Evolutionary conservation across 345 rosid species (phyloP), one percentile per base, ranked within the genome.

Genomic region (Citrus hindsii): DNA sequence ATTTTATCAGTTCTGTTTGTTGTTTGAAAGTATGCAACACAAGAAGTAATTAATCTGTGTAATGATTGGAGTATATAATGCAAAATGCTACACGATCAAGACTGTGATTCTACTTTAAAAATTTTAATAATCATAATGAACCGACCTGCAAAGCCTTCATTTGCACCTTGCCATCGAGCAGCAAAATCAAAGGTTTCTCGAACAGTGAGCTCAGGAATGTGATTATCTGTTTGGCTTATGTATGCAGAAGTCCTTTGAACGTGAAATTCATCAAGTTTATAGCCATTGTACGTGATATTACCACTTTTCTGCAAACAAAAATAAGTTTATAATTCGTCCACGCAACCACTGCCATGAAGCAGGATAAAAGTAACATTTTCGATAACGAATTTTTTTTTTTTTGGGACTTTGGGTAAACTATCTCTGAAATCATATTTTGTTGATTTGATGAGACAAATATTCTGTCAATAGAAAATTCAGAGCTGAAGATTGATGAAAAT

Each of bases 101-200:
- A 37, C 13, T 40, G 21, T 12, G 48, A 59, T 60, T 38, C 37
- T 8, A n/a, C 25, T 38, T 6, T 37, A 9, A 40, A 62, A 55
- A 3, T 55, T 71, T 9, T 16, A 42, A 42, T 46, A 22, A 61
- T 53, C 24, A 33, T 67, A 74, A 61, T 6, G 35, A 79, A 79
- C 80, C 5, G 78, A 91, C 98, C 98, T 88, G 92, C 94, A 83
- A 91, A 91, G 74, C 90, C 90, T 80, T 91, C 92, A 63, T 84
- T 93, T 80, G 95, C 93, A 24, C 98, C 98, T 80, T 95, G 95
- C 80, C 93, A 95, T 80, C 95, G 83, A 59, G 98, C 98, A 61
- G 97, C 98, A 78, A 93, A 95, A 90, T 95, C 98, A 24, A 95
- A 85, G 9, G 98, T 95, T 86, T 95, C 98, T 62, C 97, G 88